Evolutionary conservation across 2,329 filamentous ascomycete species (phyloP).

Genomic region (Monilinia aucupariae): DNA sequence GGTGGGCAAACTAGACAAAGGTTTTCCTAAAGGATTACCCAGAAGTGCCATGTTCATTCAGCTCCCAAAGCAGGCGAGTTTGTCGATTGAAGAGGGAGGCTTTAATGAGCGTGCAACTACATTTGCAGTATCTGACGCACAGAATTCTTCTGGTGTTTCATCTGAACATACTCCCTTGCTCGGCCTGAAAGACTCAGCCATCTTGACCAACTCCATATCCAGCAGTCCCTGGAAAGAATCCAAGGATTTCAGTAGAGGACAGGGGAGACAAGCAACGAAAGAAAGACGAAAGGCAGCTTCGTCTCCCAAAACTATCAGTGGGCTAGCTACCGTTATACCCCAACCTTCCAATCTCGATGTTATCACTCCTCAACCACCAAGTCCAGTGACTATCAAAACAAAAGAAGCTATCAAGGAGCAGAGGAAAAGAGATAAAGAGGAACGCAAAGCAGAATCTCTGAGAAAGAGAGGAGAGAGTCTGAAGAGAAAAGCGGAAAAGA

Average conservation of each 20-base stretch:
- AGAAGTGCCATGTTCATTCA: constrained; percentile 4
- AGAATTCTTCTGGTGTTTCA: background rate
- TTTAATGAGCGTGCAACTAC: too few relatives aligned
- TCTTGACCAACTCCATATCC: background rate
- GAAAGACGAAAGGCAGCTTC: background rate
- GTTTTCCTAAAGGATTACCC: background rate
- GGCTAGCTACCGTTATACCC: background rate
- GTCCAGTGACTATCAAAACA: constrained; percentile 5
- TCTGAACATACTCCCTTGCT: constrained; percentile 6
- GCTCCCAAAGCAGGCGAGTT: background rate
- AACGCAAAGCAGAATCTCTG: constrained; percentile 23
- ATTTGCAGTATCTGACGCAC: background rate
- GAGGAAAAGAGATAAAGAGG: constrained; percentile 25
- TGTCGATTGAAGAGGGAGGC: background rate
- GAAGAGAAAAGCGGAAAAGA: background rate
- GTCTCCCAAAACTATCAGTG: background rate
- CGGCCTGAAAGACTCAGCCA: background rate
- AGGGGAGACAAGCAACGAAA: background rate
- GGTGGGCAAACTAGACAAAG: constrained; percentile 1
- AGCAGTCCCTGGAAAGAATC: background rate
- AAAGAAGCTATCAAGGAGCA: constrained; percentile 25
- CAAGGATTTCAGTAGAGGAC: background rate
- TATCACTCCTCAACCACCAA: background rate
- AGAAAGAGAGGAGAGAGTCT: background rate
- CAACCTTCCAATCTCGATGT: background rate